Evolutionary conservation across 352 stramenopile species (phyloP).

Genomic region (Phytophthora chlamydospora): DNA sequence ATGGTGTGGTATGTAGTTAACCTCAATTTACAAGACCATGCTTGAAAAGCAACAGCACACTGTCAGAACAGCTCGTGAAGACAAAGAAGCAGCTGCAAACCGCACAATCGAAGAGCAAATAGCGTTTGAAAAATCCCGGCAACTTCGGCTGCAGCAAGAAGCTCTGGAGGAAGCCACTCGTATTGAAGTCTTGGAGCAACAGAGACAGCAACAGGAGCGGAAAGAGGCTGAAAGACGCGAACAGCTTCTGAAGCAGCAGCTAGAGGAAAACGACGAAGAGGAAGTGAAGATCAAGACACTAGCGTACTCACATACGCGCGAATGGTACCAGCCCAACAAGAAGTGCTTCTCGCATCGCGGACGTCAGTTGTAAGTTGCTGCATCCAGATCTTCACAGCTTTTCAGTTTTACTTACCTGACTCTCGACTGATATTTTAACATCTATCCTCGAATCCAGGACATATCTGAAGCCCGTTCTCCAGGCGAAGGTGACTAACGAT

Average conservation of each 20-base stretch:
- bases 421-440: conserved; percentile 9
- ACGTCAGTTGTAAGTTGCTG: conserved; percentile 49
- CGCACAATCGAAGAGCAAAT: conserved; percentile 25
- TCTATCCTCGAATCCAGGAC: conserved; percentile 35
- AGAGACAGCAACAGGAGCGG: conserved; percentile 26
- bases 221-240: conserved; percentile 32
- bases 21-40: conserved; percentile 42
- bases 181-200: conserved; percentile 18
- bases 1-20: conserved; percentile 30
- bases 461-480: conserved; percentile 65
- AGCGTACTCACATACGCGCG: conserved; percentile 59
- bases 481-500: conserved; percentile 31
- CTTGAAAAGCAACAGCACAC: conserved; percentile 38
- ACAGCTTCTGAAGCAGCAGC: conserved; percentile 39
- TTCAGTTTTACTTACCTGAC: neutral
- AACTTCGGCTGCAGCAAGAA: conserved; percentile 28
- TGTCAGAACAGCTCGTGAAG: conserved; percentile 31
- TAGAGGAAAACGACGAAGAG: conserved; percentile 60
- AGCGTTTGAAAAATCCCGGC: conserved; percentile 21
- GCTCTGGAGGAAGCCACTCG: conserved; percentile 29
- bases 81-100: conserved; percentile 31
- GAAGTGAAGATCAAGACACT: conserved; percentile 66
- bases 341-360: conserved; percentile 67
- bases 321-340: conserved; percentile 71
- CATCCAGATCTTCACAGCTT: neutral